Conservation (phyloP, 169 alveolate genomes). For the Eimeria maxima region DNA sequence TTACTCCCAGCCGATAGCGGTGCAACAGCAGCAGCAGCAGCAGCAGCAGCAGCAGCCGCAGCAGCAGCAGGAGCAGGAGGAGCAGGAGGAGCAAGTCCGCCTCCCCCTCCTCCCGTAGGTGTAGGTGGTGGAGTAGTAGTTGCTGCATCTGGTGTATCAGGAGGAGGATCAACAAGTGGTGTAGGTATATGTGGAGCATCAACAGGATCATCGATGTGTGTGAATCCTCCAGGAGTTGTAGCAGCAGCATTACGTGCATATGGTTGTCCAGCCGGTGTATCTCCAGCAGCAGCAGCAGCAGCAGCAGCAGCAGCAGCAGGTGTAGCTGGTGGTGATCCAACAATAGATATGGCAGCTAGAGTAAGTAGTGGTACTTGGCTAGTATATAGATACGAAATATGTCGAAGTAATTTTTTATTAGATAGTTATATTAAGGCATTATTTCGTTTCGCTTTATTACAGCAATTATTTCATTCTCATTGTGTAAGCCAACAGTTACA, state of each 20-base stretch:
- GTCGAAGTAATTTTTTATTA: slow-evolving; percentile 83
- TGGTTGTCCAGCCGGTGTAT: slow-evolving; percentile 31
- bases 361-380: slow-evolving; percentile 95
- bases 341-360: slow-evolving; percentile 92
- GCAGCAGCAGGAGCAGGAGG: neutral
- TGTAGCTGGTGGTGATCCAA: slow-evolving; percentile 35
- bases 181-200: neutral
- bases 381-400: slow-evolving; percentile 92
- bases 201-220: neutral
- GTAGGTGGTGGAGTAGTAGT: too few species aligned
- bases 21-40: neutral
- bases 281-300: slow-evolving; percentile 73
- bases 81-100: too few species aligned
- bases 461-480: slow-evolving; percentile 69
- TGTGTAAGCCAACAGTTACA: slow-evolving; percentile 68
- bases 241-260: slow-evolving; percentile 43
- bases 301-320: slow-evolving; percentile 73
- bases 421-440: slow-evolving; percentile 78
- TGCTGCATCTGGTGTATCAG: too few species aligned
- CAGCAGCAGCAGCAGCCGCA: slow-evolving; percentile 37
- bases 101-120: too few species aligned
- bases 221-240: slow-evolving; percentile 29
- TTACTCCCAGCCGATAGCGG: neutral
- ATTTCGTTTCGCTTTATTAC: slow-evolving; percentile 49
- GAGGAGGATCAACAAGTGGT: too few species aligned